Conservation (phyloP, 2,329 filamentous ascomycete species). For the Chalaropsis ovoidea region DNA sequence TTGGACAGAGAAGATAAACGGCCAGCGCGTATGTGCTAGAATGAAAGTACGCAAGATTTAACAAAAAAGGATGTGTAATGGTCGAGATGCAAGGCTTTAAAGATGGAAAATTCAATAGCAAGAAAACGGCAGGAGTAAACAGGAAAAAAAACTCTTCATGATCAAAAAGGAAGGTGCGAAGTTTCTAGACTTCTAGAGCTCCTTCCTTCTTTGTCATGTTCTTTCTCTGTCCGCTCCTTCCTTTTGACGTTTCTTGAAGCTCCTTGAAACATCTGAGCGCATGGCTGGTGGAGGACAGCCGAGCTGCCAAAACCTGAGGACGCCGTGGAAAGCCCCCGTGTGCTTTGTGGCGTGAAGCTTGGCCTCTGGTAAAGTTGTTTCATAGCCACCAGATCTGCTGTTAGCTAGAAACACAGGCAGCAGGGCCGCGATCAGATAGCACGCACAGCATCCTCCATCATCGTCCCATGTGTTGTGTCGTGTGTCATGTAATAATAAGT, state of each 20-base stretch:
- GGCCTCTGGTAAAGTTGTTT: neutral
- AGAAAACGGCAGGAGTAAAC: neutral
- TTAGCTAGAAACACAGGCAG: neutral
- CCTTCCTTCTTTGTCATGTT: neutral
- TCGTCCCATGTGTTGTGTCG: neutral
- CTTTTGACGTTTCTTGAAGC: slow-evolving; percentile 17
- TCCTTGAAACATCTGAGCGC: slow-evolving; percentile 24
- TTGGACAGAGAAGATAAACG: neutral
- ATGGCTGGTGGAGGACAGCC: neutral
- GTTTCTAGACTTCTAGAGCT: neutral
- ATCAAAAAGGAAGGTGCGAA: neutral
- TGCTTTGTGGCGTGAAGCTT: neutral
- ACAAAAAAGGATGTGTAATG: no score
- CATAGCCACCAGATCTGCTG: neutral
- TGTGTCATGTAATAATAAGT: neutral
- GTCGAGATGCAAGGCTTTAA: no score
- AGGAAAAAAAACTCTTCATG: slow-evolving; percentile 11
- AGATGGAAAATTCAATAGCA: no score
- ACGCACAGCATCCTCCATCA: neutral
- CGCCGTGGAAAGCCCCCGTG: neutral
- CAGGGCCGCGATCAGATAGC: neutral
- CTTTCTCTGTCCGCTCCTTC: slow-evolving; percentile 1
- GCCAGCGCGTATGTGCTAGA: slow-evolving; percentile 5
- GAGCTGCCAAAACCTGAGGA: neutral
- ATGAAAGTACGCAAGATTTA: neutral